Evolutionary conservation across 352 stramenopile species (phyloP).

Genomic region (Globisporangium iwayamae): DNA sequence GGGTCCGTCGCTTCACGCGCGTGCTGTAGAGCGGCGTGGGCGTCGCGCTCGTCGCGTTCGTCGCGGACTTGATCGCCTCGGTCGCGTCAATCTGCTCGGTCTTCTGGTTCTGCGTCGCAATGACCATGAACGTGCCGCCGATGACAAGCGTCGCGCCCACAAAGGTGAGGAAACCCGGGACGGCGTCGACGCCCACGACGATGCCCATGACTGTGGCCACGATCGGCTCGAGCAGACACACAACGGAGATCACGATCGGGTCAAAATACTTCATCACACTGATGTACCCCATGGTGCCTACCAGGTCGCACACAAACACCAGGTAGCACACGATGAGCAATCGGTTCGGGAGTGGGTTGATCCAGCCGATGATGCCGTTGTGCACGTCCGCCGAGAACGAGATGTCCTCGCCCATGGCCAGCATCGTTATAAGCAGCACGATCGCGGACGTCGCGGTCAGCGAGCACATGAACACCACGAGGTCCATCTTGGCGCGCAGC

Average conservation of each 20-base stretch:
- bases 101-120: slow-evolving; percentile 72
- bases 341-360: slow-evolving; percentile 46
- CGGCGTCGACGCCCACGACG: slow-evolving; percentile 57
- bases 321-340: slow-evolving; percentile 79
- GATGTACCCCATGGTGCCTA: slow-evolving; percentile 89
- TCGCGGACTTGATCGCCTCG: slow-evolving; percentile 57
- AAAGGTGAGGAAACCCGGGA: slow-evolving; percentile 73
- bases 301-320: slow-evolving; percentile 82
- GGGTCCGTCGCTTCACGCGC: slow-evolving; percentile 41
- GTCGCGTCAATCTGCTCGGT: slow-evolving; percentile 81
- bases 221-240: slow-evolving; percentile 86
- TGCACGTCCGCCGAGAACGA: slow-evolving; percentile 55
- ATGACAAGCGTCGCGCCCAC: slow-evolving; percentile 72
- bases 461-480: slow-evolving; percentile 66
- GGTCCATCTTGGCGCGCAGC: slow-evolving; percentile 60
- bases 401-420: slow-evolving; percentile 49
- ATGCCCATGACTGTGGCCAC: slow-evolving; percentile 78
- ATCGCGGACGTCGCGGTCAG: slow-evolving; percentile 52
- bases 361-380: slow-evolving; percentile 84
- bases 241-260: slow-evolving; percentile 85
- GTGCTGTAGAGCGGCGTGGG: slow-evolving; percentile 62
- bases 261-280: slow-evolving; percentile 93
- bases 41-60: slow-evolving; percentile 22
- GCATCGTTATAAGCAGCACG: slow-evolving; percentile 61
- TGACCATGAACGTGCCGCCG: slow-evolving; percentile 72